These are phyloP conservation scores for Stromatinia cepivora DNA, from an alignment of 2,329 filamentous ascomycete genomes.

Conservation along the genomic window DNA sequence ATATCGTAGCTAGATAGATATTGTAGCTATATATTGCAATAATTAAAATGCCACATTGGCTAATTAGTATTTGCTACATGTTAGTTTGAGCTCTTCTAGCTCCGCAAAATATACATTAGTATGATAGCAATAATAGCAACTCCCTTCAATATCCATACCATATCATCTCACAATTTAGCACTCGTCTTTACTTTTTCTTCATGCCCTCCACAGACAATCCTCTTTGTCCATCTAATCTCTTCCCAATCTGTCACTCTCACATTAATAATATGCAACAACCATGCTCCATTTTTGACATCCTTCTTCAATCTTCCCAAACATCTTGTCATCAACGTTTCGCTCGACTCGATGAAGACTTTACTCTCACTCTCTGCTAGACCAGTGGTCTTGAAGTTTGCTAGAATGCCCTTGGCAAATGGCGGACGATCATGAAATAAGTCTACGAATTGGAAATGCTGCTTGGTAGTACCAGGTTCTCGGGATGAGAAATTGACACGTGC, in stretches of 20 bases:
- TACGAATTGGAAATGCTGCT: slow-evolving; percentile 63
- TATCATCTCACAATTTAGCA: slow-evolving; percentile 21
- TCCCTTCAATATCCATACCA: slow-evolving; percentile 15
- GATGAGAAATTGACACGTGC: slow-evolving; percentile 59
- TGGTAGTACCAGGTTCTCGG: slow-evolving; percentile 50
- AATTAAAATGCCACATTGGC: background rate
- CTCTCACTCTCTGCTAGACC: slow-evolving; percentile 50
- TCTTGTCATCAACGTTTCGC: slow-evolving; percentile 46
- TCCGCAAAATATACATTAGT: slow-evolving; percentile 24
- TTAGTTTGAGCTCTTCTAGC: slow-evolving; percentile 28
- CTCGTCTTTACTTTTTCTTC: slow-evolving; percentile 21
- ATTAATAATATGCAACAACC: slow-evolving; percentile 49
- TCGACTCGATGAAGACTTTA: slow-evolving; percentile 44
- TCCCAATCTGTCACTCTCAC: slow-evolving; percentile 55
- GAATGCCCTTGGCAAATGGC: slow-evolving; percentile 52
- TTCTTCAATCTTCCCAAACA: slow-evolving; percentile 51
- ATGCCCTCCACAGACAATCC: slow-evolving; percentile 42
- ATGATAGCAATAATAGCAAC: slow-evolving; percentile 34
- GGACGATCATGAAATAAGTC: slow-evolving; percentile 61
- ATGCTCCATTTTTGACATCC: slow-evolving; percentile 43
- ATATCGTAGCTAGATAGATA: background rate
- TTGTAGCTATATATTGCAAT: background rate
- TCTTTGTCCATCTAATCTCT: slow-evolving; percentile 53
- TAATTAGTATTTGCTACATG: slow-evolving; percentile 31
- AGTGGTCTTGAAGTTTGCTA: slow-evolving; percentile 49